Conservation (phyloP, 805 yeast genomes). For the Wickerhamiella brachini region DNA sequence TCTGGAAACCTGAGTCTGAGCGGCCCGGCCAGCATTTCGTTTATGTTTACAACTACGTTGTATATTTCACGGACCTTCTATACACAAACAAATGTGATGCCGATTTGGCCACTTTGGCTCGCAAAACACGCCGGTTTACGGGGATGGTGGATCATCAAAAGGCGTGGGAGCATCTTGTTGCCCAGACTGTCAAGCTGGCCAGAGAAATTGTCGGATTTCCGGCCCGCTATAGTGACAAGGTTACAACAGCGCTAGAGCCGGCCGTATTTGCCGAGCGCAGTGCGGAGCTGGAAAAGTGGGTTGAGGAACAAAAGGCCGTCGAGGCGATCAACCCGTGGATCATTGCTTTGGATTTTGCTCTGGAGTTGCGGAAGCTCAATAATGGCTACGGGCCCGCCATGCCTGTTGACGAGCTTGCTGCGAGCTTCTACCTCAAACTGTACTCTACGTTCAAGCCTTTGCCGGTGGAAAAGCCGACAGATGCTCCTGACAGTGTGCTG, state of each 20-base stretch:
- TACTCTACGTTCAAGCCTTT: not conserved
- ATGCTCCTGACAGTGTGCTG: not conserved
- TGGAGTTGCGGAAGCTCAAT: conserved; percentile 55
- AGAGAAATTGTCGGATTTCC: conserved; percentile 33
- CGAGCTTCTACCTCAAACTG: conserved; percentile 39
- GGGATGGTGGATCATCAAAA: conserved; percentile 54
- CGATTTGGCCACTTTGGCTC: conserved; percentile 45
- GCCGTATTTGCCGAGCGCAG: conserved; percentile 29
- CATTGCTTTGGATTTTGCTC: conserved; percentile 17
- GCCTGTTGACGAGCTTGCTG: conserved; percentile 61
- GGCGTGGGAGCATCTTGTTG: conserved; percentile 54
- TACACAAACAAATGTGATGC: conserved; percentile 41
- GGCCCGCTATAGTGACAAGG: conserved; percentile 37
- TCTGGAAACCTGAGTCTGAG: conserved; percentile 91
- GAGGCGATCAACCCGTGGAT: conserved; percentile 11
- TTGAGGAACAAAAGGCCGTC: conserved; percentile 5
- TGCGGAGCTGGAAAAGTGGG: conserved; percentile 19
- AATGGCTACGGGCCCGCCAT: conserved; percentile 69
- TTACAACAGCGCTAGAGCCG: conserved; percentile 30
- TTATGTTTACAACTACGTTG: conserved; percentile 56
- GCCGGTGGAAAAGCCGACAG: not conserved
- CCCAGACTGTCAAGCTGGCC: conserved; percentile 37
- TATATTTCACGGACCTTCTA: conserved; percentile 46
- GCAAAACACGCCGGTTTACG: conserved; percentile 64
- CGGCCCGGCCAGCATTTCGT: conserved; percentile 87